Conservation (phyloP, 1,284 basidiomycete genomes). For the Leccinum fallax region DNA sequence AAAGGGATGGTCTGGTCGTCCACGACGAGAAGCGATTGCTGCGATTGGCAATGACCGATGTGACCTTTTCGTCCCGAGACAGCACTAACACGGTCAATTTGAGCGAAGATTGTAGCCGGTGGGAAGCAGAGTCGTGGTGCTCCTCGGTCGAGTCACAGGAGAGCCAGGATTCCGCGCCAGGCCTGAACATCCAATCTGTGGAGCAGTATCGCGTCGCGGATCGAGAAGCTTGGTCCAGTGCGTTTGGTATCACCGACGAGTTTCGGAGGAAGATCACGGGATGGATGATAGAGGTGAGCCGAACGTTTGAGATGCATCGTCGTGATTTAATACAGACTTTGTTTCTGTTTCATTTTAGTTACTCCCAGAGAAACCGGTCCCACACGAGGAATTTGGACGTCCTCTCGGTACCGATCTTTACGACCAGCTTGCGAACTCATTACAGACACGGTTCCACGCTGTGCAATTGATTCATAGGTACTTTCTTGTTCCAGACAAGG, state of each 20-base stretch:
- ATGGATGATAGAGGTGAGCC: slow-evolving; percentile 48
- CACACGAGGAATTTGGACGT: slow-evolving; percentile 4
- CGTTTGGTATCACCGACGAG: slow-evolving; percentile 32
- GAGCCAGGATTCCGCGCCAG: background rate
- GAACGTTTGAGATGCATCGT: background rate
- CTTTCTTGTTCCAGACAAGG: slow-evolving; percentile 35
- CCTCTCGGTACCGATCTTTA: slow-evolving; percentile 41
- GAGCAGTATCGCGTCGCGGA: background rate
- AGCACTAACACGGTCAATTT: slow-evolving; percentile 20
- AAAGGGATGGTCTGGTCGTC: slow-evolving; percentile 34
- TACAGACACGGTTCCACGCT: slow-evolving; percentile 63
- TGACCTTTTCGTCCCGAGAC: slow-evolving; percentile 6
- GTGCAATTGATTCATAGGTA: slow-evolving; percentile 57
- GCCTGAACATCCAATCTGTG: background rate
- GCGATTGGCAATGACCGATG: slow-evolving; percentile 1
- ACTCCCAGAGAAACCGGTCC: slow-evolving; percentile 18
- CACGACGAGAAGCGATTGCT: slow-evolving; percentile 17
- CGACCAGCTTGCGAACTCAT: slow-evolving; percentile 53
- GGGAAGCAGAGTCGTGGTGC: slow-evolving; percentile 25
- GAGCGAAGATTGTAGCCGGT: slow-evolving; percentile 7
- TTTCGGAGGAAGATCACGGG: slow-evolving; percentile 38
- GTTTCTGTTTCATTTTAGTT: slow-evolving; percentile 17
- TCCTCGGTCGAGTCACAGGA: slow-evolving; percentile 16
- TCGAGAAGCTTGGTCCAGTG: slow-evolving; percentile 16
- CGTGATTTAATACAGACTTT: background rate